Base-by-base conservation (phyloP, 1,284 basidiomycete species). In the Ganoderma meredithae region DNA sequence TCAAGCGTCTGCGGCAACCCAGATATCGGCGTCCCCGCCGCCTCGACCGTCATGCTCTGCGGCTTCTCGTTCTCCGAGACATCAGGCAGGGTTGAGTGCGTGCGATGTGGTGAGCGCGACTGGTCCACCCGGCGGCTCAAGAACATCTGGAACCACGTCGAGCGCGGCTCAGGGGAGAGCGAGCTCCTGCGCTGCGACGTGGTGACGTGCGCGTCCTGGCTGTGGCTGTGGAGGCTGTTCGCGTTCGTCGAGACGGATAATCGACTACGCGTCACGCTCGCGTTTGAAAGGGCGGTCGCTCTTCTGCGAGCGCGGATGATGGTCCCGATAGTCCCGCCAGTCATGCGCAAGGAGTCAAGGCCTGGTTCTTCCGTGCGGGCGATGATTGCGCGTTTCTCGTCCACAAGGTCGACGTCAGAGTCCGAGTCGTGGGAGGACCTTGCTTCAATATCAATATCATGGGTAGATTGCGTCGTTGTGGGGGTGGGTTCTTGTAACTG, bases 351-450 rank as follows among this genome's bases (percentile, higher is more conserved):
- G 3, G 77, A 75, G 68, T 78, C 77, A 19, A 78, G 52, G 1
- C 77, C 77, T 0, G 77, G 77, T 62, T 75, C 76, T 61, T 78
- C 77, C 1, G 73, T 72, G 69, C 69, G 73, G 63, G 74, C 72
- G n/a, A 75, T 68, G 62, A 78, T 78, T 4, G 72, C 69, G 10
- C 71, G 73, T 40, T 70, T 71, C 43, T 73, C 73, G 13, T 73
- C 64, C 27, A 68, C 62, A n/a, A 72, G 64, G 65, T 76, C 75
- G n/a, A 68, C n/a, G 6, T 74, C 71, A 13, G 68, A 59, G 60
- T 69, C 72, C 8, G 39, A 19, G 61, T 72, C 74, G 3, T 36
- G 19, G 3, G 64, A 53, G 15, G 71, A 66, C 5, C 67, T 64
- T 13, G 59, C 43, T 59, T 69, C 69, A 60, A 72, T 68, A 39